Evolutionary conservation across 352 stramenopile genomes (phyloP), one percentile per base, ranked within the genome.

Genomic region (Phytopythium mirpurense): DNA sequence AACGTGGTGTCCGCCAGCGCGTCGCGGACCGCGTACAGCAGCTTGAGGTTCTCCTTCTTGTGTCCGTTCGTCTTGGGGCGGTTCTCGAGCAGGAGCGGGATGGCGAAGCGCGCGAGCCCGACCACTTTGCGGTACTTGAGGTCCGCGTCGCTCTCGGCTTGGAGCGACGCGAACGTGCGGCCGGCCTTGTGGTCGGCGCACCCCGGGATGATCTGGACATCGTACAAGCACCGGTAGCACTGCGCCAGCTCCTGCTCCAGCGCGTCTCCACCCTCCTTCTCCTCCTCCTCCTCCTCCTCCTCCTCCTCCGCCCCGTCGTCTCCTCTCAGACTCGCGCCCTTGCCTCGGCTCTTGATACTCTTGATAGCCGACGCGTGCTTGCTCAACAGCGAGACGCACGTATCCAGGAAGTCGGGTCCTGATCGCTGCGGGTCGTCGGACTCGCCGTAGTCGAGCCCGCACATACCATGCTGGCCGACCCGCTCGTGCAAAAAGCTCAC

Each of bases 211-310:
- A 93, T 67, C 21, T 88, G 76, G 5, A 84, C 69, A 45, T 90
- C 80, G 41, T 91, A 90, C 21, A 91, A 51, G 31, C 83, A 93
- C 36, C 70, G 67, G 34, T 83, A 91, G 54, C 76, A 87, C 51
- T 93, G 83, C 15, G 70, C 78, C 3, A 88, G 27, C 21, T 71
- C 74, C 15, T 60, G 60, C 11, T 88, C 73, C 27, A 87, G 72
- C n/a, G n/a, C n/a, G n/a, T n/a, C n/a, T n/a, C n/a, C n/a, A n/a
- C 70, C 50, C 26, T 55, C 59, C n/a, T 65, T 46, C 27, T 62
- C 62, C n/a, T n/a, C n/a, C n/a, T n/a, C 50, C 26, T 55, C 59
- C n/a, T 65, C 47, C 27, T 62, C 62, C n/a, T 57, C 47, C 12
- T 42, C 50, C 5, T 58, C 42, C 18, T 56, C 37, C 12, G 47